Evolutionary conservation across 176 grass and related monocot species (phyloP).

Genomic region (Phyllostachys edulis): DNA sequence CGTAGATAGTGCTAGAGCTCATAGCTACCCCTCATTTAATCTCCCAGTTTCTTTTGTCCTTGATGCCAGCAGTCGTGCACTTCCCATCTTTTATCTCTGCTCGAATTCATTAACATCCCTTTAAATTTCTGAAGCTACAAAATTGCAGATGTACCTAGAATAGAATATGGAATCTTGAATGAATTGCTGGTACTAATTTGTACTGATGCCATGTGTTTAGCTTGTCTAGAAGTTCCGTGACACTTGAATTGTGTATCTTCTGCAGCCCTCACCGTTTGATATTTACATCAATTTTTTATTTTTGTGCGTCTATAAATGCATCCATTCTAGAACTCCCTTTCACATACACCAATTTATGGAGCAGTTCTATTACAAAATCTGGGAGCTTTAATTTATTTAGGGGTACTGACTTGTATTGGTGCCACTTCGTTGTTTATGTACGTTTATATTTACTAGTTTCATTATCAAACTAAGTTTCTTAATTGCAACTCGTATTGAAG

Average conservation of each 20-base stretch:
- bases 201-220: background rate
- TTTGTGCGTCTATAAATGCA: background rate
- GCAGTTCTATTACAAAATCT: background rate
- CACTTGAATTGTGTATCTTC: background rate
- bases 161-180: background rate
- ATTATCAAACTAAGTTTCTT: background rate
- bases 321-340: conserved; percentile 5
- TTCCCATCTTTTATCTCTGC: background rate
- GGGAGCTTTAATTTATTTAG: background rate
- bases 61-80: background rate
- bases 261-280: background rate
- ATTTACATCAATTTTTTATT: background rate
- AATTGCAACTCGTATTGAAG: background rate
- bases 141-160: background rate
- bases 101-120: background rate
- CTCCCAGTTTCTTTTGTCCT: background rate
- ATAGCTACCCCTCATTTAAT: background rate
- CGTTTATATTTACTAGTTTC: background rate
- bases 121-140: conserved; percentile 10
- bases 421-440: background rate
- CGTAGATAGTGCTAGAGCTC: background rate
- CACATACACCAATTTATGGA: background rate
- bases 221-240: background rate
- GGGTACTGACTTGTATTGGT: background rate
- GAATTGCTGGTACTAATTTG: background rate